These are phyloP conservation scores for Saccharata proteae DNA, from an alignment of 2,329 filamentous ascomycete genomes.

Conservation along the genomic window DNA sequence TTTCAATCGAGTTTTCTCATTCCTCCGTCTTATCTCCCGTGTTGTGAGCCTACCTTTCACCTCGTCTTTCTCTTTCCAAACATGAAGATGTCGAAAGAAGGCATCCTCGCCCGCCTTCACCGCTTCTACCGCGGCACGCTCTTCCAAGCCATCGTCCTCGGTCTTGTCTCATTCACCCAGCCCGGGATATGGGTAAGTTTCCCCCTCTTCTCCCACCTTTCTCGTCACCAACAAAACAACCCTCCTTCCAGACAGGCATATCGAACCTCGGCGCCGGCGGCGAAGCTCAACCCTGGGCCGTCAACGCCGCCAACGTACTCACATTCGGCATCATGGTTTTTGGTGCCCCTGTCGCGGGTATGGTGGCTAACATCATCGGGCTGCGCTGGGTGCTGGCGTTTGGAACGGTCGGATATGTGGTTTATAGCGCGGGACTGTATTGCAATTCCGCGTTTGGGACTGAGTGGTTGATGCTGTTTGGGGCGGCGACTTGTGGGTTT, in stretches of 20 bases:
- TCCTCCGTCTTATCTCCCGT: no score
- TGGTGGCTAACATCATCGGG: slow-evolving; percentile 36
- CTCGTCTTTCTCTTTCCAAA: no score
- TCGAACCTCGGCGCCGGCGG: slow-evolving; percentile 7
- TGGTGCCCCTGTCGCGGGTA: slow-evolving; percentile 1
- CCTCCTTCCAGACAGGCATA: not conserved
- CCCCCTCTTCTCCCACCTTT: slow-evolving; percentile 20
- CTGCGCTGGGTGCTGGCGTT: slow-evolving; percentile 22
- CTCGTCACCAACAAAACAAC: not conserved
- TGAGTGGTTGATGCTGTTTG: slow-evolving; percentile 23
- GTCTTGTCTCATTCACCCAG: slow-evolving; percentile 33
- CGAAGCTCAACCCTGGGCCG: slow-evolving; percentile 1
- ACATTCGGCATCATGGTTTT: slow-evolving; percentile 7
- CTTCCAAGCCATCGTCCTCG: slow-evolving; percentile 36
- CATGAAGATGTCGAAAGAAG: no score
- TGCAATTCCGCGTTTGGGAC: slow-evolving; percentile 21
- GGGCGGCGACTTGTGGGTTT: slow-evolving; percentile 22
- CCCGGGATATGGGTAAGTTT: slow-evolving; percentile 38
- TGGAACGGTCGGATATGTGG: slow-evolving; percentile 20
- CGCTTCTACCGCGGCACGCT: slow-evolving; percentile 32
- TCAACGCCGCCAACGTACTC: slow-evolving; percentile 4
- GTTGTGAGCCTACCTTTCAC: no score
- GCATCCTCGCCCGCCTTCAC: no score
- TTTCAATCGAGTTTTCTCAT: no score
- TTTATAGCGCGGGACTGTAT: slow-evolving; percentile 18